phyloP scores from a whole-genome alignment of 352 stramenopile species.

The Labyrinthula sp. region DNA sequence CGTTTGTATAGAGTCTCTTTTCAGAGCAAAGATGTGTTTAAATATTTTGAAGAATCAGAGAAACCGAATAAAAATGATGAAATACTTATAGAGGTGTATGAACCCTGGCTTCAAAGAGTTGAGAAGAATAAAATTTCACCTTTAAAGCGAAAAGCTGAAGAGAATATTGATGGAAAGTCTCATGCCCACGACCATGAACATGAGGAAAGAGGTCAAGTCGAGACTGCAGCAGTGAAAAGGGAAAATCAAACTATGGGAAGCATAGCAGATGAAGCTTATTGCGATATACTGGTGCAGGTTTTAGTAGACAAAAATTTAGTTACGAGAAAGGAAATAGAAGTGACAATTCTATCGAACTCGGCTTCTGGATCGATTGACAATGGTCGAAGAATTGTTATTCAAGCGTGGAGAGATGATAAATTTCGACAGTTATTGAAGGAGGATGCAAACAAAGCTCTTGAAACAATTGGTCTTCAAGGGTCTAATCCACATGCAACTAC shows the following conservation, averaged over 20 bases:
- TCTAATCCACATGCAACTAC: conserved; percentile 41
- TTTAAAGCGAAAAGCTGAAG: no score
- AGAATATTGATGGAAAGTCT: conserved; percentile 19
- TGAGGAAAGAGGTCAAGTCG: conserved; percentile 32
- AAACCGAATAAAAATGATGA: conserved; percentile 30
- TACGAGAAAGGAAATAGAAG: conserved; percentile 33
- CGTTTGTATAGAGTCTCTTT: conserved; percentile 41
- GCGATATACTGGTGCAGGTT: conserved; percentile 31
- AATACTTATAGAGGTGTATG: no score
- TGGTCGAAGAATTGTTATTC: conserved; percentile 36
- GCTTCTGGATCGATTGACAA: conserved; percentile 26
- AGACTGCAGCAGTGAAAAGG: conserved; percentile 34
- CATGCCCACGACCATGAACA: conserved; percentile 31
- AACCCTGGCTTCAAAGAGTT: neutral
- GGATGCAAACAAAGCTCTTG: conserved; percentile 35
- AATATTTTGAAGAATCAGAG: conserved; percentile 21
- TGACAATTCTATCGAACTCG: conserved; percentile 34
- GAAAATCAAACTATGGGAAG: conserved; percentile 32
- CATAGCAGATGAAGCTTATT: conserved; percentile 36
- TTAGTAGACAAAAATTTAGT: conserved; percentile 35
- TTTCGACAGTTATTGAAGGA: conserved; percentile 37
- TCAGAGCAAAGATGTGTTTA: conserved; percentile 36
- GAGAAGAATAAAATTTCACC: conserved; percentile 10
- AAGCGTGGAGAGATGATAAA: conserved; percentile 36
- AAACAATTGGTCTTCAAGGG: conserved; percentile 37